Conservation (phyloP, 139 green algal species). For the Picochlorum costavermella region DNA sequence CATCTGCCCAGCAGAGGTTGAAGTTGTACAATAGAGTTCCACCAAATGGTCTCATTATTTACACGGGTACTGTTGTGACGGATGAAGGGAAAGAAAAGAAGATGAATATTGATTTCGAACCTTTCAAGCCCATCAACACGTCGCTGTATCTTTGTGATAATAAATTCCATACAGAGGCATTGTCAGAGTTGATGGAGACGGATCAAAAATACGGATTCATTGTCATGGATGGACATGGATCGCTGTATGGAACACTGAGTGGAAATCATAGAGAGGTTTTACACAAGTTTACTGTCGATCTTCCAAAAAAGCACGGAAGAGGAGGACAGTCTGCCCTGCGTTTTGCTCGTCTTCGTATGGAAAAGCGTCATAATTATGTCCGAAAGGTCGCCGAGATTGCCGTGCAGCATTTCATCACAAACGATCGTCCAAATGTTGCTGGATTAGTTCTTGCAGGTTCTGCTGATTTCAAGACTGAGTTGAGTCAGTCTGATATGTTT, state of each 20-base stretch:
- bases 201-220: conserved; percentile 97
- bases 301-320: conserved; percentile 98
- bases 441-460: conserved; percentile 90
- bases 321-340: conserved; percentile 95
- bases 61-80: conserved; percentile 95
- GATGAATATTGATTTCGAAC: conserved; percentile 99
- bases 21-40: conserved; percentile 96
- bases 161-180: conserved; percentile 99
- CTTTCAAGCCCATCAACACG: conserved; percentile 99
- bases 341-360: conserved; percentile 93
- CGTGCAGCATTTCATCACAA: conserved; percentile 89
- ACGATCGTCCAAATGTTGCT: conserved; percentile 83
- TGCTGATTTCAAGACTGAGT: conserved; percentile 98
- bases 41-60: conserved; percentile 93
- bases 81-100: conserved; percentile 99
- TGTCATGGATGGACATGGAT: conserved; percentile 97
- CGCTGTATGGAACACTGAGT: conserved; percentile 90
- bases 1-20: conserved; percentile 88
- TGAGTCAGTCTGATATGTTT: conserved; percentile 92
- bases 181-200: conserved; percentile 89
- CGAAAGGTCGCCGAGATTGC: conserved; percentile 87
- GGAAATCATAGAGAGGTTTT: conserved; percentile 94
- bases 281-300: conserved; percentile 95
- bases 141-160: conserved; percentile 99
- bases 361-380: conserved; percentile 99